Evolutionary conservation across 192 early-diverging fungal genomes (phyloP), one percentile per base, ranked within the genome.

Genomic region (Backusella tarrabulga): DNA sequence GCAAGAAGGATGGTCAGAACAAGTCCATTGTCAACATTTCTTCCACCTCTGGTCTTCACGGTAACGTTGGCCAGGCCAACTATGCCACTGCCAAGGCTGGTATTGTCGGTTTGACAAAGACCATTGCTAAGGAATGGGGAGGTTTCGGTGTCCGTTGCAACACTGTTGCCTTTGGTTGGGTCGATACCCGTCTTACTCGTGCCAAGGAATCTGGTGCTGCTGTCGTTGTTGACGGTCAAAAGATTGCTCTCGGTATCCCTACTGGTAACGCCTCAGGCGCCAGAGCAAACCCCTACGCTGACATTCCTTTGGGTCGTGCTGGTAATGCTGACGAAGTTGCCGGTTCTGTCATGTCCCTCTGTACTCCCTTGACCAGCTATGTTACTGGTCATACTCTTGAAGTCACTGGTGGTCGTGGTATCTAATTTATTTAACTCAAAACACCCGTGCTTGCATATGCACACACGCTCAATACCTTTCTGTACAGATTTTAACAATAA

Each of bases 61-160:
- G 97, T 78, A 94, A 94, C 82, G 83, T 94, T 69, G 93, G 93
- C 21, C 97, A 99, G 86, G 94, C 95, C 75, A 99, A 99, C 89
- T 99, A 99, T 87, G 87, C 92, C 21, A 89, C 96, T 34, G 96
- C 96, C 72, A 98, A 98, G 90, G 95, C 96, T 63, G 97, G 94
- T 76, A 87, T 95, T 76, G 89, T 96, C 80, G 97, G 96, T 36
- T 85, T 98, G 71, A 95, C 92, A 85, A 97, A 95, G 91, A 95
- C 95, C 23, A 88, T 98, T 78, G 96, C 97, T 46, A 89, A 91
- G 82, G 90, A 91, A 79, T 91, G 90, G 90, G 90, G 89, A 41
- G 76, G 72, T n/a, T 88, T 90, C 41, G 88, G 88, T 76, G 90
- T 91, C 46, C 85, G 90, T 23, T 83, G 80, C 80, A 91, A 91